Percentiles rank a stretch among this genome's conserved stretches.
phyloP scores from a whole-genome alignment of 2,329 filamentous ascomycete species.

The Exserohilum turcica region DNA sequence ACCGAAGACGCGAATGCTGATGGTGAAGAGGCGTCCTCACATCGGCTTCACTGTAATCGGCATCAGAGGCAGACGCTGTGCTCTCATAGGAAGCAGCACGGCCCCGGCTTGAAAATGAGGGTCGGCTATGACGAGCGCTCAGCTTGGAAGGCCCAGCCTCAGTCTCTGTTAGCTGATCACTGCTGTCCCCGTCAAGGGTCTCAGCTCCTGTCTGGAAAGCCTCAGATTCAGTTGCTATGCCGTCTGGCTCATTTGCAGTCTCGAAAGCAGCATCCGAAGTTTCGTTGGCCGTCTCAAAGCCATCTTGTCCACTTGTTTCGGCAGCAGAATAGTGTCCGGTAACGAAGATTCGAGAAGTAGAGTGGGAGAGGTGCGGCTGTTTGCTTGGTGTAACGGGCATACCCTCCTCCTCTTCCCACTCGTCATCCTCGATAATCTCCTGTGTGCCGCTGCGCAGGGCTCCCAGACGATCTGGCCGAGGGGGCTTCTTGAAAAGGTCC shows the following conservation, averaged over 20 bases:
- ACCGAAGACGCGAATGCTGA: constrained; percentile 70
- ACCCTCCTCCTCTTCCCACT: constrained; percentile 81
- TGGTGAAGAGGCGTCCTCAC: constrained; percentile 67
- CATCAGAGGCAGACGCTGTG: constrained; percentile 84
- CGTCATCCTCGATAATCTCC: constrained; percentile 77
- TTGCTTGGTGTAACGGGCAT: constrained; percentile 61
- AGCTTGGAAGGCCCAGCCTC: constrained; percentile 59
- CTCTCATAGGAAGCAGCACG: constrained; percentile 77
- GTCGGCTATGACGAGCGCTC: constrained; percentile 45
- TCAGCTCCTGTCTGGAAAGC: constrained; percentile 95
- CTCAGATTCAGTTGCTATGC: constrained; percentile 79
- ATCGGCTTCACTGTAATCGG: constrained; percentile 70
- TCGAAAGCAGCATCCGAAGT: constrained; percentile 67
- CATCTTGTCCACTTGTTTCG: constrained; percentile 60
- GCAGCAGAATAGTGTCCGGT: constrained; percentile 43
- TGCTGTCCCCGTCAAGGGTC: constrained; percentile 69
- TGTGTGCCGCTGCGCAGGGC: constrained; percentile 72
- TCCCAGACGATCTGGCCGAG: constrained; percentile 74
- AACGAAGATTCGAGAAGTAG: constrained; percentile 39
- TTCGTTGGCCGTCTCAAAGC: constrained; percentile 83
- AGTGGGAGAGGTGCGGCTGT: constrained; percentile 29
- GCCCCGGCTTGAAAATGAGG: constrained; percentile 54
- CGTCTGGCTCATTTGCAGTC: constrained; percentile 75
- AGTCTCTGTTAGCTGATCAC: constrained; percentile 84
- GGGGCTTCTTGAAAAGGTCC: constrained; percentile 74